Conservation (phyloP, 176 grass and related monocot species). For the Triticum aestivum region IWGSC_CS_RefSeq_v2.1 NC_057799.1:58579500-58579999, state of each 20-base stretch:
- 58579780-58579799: background rate
- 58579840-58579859: no score
- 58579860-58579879: no score
- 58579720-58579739: no score
- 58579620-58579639: background rate
- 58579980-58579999: background rate
- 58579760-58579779: background rate
- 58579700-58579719: background rate
- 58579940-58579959: background rate
- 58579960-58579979: background rate
- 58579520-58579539: background rate
- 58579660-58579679: background rate
- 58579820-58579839: no score
- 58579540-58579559: constrained; percentile 17
- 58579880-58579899: background rate
- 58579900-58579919: background rate
- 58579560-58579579: background rate
- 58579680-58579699: background rate
- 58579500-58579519: no score
- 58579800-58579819: background rate
- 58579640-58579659: background rate
- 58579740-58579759: background rate
- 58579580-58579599: background rate
- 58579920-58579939: background rate
- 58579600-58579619: background rate